phyloP scores from a whole-genome alignment of 202 grass and related monocot genomes.

The Schoenoplectus tabernaemontani region DNA sequence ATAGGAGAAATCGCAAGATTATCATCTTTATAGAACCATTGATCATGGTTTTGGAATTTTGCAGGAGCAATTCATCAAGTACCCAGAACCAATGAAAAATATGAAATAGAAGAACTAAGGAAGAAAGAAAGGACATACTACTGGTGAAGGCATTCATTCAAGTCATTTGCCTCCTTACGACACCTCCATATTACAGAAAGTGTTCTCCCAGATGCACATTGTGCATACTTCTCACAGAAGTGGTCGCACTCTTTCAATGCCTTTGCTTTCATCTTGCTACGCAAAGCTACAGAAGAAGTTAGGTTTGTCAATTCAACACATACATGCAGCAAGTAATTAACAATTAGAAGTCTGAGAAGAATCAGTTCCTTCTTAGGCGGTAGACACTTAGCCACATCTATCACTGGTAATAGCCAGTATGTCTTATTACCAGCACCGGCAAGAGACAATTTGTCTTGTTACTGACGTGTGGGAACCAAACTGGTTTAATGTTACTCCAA shows the following conservation, averaged over 20 bases:
- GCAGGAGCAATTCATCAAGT: neutral
- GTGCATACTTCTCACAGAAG: constrained; percentile 84
- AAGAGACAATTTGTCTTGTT: neutral
- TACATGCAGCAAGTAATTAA: neutral
- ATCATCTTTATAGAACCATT: neutral
- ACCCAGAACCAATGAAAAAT: neutral
- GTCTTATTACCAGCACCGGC: neutral
- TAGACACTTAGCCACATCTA: neutral
- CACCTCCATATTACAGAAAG: constrained; percentile 86
- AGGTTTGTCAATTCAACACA: neutral
- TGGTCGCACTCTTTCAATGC: constrained; percentile 75
- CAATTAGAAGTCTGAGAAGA: neutral
- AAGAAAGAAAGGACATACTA: constrained; percentile 44
- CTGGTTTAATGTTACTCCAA: neutral
- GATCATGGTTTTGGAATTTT: neutral
- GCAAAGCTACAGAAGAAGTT: constrained; percentile 49
- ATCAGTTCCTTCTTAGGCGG: neutral
- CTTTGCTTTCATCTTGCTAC: constrained; percentile 96
- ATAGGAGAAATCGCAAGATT: neutral
- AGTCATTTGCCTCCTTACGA: constrained; percentile 72
- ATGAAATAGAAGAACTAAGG: neutral
- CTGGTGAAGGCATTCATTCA: constrained; percentile 97
- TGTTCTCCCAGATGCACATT: constrained; percentile 85
- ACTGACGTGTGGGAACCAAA: neutral
- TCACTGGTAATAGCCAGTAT: neutral